A percentile compares a stretch with the other conserved stretches of the same genome.
These are phyloP conservation scores for Paracoccidioides lutzii DNA, from an alignment of 2,329 filamentous ascomycete genomes.

Conservation along the genomic window DNA sequence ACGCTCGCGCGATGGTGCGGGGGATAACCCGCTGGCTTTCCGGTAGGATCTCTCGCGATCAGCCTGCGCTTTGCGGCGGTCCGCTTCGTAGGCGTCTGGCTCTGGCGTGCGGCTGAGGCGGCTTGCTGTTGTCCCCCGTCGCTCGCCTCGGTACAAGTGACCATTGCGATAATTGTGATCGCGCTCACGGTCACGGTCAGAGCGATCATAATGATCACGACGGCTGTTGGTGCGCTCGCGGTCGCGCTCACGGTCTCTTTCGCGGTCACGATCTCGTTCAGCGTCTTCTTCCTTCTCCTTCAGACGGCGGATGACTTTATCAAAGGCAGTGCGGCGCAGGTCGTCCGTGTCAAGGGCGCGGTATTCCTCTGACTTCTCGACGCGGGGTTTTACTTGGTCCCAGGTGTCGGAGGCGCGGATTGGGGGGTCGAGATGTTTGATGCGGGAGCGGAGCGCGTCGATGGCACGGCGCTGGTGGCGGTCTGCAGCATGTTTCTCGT, in stretches of 20 bases:
- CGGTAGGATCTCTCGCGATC: constrained; percentile 89
- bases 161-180: constrained; percentile 39
- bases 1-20: constrained; percentile 30
- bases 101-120: constrained; percentile 80
- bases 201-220: constrained; percentile 34
- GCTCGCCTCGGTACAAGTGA: constrained; percentile 24
- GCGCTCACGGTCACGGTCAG: constrained; percentile 39
- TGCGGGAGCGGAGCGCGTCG: constrained; percentile 69
- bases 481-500: constrained; percentile 69
- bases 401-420: constrained; percentile 67
- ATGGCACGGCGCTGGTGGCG: constrained; percentile 73
- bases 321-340: constrained; percentile 68
- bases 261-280: constrained; percentile 49
- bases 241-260: constrained; percentile 45
- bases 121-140: constrained; percentile 29
- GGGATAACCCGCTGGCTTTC: constrained; percentile 55
- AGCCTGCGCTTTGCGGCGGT: constrained; percentile 82
- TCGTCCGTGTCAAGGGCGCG: constrained; percentile 72
- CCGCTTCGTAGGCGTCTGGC: constrained; percentile 85
- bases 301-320: constrained; percentile 81
- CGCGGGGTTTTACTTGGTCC: constrained; percentile 69
- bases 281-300: constrained; percentile 78
- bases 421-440: constrained; percentile 84
- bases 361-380: constrained; percentile 75
- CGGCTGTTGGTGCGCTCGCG: constrained; percentile 32